Percentiles rank a stretch among this genome's conserved stretches.
These are phyloP conservation scores for Serendipita sp. DNA, from an alignment of 768 basidiomycete genomes.

Conservation along the genomic window DNA sequence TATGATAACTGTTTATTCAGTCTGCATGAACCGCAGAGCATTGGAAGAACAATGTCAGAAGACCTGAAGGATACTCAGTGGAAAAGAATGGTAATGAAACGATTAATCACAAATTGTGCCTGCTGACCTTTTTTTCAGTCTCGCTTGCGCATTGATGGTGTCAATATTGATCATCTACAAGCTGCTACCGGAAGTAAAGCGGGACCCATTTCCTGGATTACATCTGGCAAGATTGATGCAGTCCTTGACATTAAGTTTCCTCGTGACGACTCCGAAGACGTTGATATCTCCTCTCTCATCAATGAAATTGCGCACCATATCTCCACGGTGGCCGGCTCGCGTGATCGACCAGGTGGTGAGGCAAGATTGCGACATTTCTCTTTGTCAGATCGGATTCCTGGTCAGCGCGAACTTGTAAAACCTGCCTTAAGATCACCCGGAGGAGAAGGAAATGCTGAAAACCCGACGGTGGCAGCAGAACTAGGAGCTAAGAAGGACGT, in stretches of 20 bases:
- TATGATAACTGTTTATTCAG: slow-evolving; percentile 97
- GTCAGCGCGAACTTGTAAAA: slow-evolving; percentile 71
- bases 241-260: slow-evolving; percentile 98
- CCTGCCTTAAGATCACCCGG: slow-evolving; percentile 68
- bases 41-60: slow-evolving; percentile 76
- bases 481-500: slow-evolving; percentile 31
- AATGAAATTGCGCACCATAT: slow-evolving; percentile 87
- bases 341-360: slow-evolving; percentile 22
- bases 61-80: slow-evolving; percentile 72
- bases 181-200: slow-evolving; percentile 55
- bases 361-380: slow-evolving; percentile 30
- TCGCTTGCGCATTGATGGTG: slow-evolving; percentile 89
- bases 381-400: slow-evolving; percentile 56
- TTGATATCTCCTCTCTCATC: slow-evolving; percentile 64
- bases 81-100: slow-evolving; percentile 64
- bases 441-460: slow-evolving; percentile 21
- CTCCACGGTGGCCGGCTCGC: slow-evolving; percentile 21
- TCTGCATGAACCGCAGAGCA: slow-evolving; percentile 88
- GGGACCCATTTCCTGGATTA: slow-evolving; percentile 94
- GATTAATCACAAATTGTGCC: slow-evolving; percentile 1
- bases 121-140: slow-evolving; percentile 34
- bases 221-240: slow-evolving; percentile 88
- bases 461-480: slow-evolving; percentile 22
- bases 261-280: slow-evolving; percentile 49
- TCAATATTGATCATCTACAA: slow-evolving; percentile 91